These are phyloP conservation scores for Cutaneotrichosporon sp. DNA, from an alignment of 1,284 basidiomycete genomes.

Conservation along the genomic window DNA sequence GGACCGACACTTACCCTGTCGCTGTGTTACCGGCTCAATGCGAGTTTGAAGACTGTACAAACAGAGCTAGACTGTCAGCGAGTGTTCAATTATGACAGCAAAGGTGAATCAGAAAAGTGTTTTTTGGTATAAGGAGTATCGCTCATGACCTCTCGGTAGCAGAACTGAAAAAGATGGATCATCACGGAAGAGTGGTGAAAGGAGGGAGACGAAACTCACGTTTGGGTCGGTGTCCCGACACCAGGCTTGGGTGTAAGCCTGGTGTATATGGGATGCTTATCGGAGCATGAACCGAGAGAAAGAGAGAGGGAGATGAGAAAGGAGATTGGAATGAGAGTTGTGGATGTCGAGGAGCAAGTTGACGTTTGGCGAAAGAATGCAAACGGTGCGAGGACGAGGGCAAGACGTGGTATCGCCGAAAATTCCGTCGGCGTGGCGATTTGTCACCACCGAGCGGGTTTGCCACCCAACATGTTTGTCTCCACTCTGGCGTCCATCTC, in stretches of 20 bases:
- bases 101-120: conserved; percentile 21
- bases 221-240: conserved; percentile 2
- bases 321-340: neutral
- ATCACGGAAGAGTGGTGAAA: conserved; percentile 26
- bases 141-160: conserved; percentile 48
- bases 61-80: conserved; percentile 10
- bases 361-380: neutral
- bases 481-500: neutral
- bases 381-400: neutral
- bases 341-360: no score
- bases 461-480: conserved; percentile 13
- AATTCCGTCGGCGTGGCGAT: neutral
- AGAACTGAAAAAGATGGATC: conserved; percentile 45
- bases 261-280: conserved; percentile 4
- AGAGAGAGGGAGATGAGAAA: conserved; percentile 1
- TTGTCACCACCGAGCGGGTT: neutral
- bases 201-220: conserved; percentile 10
- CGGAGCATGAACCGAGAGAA: conserved; percentile 4
- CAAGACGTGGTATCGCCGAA: neutral
- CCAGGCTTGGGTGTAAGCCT: conserved; percentile 10
- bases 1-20: conserved; percentile 7
- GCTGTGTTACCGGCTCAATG: no score
- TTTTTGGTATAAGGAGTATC: conserved; percentile 46
- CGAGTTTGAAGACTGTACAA: neutral
- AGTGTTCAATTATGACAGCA: neutral